Conservation (phyloP, 2,329 filamentous ascomycete species). For the Nothophoma quercina region DNA sequence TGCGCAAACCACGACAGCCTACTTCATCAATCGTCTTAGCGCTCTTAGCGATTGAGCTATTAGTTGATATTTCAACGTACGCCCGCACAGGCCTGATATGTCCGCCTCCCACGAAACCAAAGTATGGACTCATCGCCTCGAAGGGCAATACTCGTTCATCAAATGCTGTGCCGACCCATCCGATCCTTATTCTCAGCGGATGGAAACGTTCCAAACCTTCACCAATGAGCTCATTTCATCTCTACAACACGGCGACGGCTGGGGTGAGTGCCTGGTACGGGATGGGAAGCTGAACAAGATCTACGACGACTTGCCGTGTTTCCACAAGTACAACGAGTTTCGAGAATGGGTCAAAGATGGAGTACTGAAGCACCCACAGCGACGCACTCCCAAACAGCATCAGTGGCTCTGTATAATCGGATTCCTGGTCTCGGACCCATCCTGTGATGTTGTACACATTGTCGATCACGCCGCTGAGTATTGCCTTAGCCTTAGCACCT, state of each 20-base stretch:
- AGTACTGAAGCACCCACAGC: constrained; percentile 12
- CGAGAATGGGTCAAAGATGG: constrained; percentile 12
- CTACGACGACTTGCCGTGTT: constrained; percentile 2
- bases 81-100: background rate
- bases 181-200: constrained; percentile 5
- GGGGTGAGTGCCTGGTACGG: background rate
- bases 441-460: background rate
- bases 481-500: background rate
- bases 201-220: constrained; percentile 12
- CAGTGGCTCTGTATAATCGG: constrained; percentile 10
- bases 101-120: background rate
- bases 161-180: background rate
- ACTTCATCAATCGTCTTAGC: too few species aligned
- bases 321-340: background rate
- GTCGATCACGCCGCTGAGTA: background rate
- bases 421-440: background rate
- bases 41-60: too few species aligned
- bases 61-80: too few species aligned
- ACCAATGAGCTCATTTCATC: constrained; percentile 1
- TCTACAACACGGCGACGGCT: background rate
- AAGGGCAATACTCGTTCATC: background rate
- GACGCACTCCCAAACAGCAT: constrained; percentile 8
- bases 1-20: too few species aligned
- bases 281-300: background rate
- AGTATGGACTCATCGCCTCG: background rate